Percentiles rank a stretch among this genome's conserved stretches.
Conservation (phyloP, 257 asterid genomes). For the Solanum microdontum region DNA sequence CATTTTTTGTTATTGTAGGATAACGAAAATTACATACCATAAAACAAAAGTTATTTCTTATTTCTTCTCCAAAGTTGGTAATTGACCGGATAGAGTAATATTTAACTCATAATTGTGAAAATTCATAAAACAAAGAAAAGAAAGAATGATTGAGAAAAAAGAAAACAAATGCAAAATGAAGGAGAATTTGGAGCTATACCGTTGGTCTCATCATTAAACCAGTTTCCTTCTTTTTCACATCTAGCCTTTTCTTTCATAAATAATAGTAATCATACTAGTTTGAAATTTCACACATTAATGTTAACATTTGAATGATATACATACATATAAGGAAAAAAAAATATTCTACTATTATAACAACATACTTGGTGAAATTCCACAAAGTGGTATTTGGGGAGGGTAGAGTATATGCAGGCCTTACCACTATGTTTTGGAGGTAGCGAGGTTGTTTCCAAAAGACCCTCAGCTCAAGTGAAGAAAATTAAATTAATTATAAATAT, state of each 20-base stretch:
- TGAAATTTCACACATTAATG: not conserved
- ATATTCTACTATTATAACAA: too few relatives aligned
- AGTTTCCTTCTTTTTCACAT: not conserved
- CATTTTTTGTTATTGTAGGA: not conserved
- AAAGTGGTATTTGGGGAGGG: too few relatives aligned
- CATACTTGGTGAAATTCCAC: too few relatives aligned
- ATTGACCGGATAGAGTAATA: not conserved
- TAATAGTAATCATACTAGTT: not conserved
- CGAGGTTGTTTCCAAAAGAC: too few relatives aligned
- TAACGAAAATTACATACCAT: not conserved
- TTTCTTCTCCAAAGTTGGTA: not conserved
- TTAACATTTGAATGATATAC: not conserved
- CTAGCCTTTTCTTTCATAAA: not conserved
- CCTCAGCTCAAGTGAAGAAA: too few relatives aligned
- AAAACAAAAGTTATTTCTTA: not conserved
- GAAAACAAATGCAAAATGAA: not conserved
- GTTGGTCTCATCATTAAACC: not conserved
- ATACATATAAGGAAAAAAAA: too few relatives aligned
- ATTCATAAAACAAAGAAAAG: not conserved
- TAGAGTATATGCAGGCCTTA: too few relatives aligned
- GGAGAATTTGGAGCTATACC: not conserved
- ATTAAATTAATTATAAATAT: too few relatives aligned
- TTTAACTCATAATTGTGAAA: not conserved
- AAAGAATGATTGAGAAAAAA: not conserved
- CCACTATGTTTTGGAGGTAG: too few relatives aligned